Conservation (phyloP, 2,329 filamentous ascomycete genomes). For the Epichloe coenophiala region DNA sequence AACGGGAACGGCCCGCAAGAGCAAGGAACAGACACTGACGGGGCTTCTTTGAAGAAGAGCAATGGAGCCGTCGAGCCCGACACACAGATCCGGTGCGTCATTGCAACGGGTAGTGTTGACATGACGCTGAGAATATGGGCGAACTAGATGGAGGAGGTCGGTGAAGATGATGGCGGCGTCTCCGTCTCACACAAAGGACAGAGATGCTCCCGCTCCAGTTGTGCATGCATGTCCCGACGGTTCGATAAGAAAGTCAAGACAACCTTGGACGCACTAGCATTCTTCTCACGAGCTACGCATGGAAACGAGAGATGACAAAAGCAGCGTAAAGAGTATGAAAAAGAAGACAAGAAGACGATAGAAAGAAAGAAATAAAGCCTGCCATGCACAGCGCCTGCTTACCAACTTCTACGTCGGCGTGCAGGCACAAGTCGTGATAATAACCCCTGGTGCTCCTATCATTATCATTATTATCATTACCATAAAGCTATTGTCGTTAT, state of each 20-base stretch:
- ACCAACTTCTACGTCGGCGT: neutral
- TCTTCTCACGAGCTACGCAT: neutral
- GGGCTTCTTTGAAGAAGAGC: constrained; percentile 34
- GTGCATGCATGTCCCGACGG: too few relatives aligned
- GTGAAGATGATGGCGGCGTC: too few relatives aligned
- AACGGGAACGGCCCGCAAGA: constrained; percentile 3
- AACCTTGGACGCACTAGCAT: neutral
- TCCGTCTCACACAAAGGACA: too few relatives aligned
- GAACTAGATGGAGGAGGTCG: constrained; percentile 18
- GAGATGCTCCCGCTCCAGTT: too few relatives aligned
- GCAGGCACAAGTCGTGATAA: neutral
- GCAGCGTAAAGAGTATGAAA: neutral
- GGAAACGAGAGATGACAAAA: neutral
- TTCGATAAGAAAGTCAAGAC: too few relatives aligned
- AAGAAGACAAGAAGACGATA: fast-evolving
- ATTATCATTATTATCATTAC: too few relatives aligned
- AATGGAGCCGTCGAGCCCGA: constrained; percentile 25
- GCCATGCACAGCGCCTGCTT: neutral
- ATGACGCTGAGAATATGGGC: constrained; percentile 69
- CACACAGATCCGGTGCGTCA: constrained; percentile 64
- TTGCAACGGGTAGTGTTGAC: constrained; percentile 80
- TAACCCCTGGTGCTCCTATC: too few relatives aligned
- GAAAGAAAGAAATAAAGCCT: neutral
- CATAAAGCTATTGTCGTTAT: too few relatives aligned
- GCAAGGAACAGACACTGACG: constrained; percentile 16